These are phyloP conservation scores for Hypoxylon sp. DNA, from an alignment of 2,329 filamentous ascomycete genomes.

Conservation along the genomic window DNA sequence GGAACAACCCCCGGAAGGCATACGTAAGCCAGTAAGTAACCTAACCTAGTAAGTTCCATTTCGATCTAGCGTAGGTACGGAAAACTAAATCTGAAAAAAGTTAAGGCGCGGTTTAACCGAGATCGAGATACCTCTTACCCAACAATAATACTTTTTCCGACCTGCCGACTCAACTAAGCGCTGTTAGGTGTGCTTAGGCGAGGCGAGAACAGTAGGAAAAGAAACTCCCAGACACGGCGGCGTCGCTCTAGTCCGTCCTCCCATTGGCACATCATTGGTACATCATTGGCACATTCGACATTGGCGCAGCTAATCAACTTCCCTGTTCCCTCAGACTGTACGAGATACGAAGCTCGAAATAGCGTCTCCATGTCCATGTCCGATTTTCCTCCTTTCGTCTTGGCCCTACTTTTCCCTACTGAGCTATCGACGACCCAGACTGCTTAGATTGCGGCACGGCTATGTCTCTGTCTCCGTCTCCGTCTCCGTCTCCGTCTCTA, in stretches of 20 bases:
- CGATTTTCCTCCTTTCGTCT: slow-evolving; percentile 25
- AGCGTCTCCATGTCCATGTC: slow-evolving; percentile 38
- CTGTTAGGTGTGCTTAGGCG: neutral
- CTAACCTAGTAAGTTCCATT: too few species aligned
- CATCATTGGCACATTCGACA: slow-evolving; percentile 31
- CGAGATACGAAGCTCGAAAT: slow-evolving; percentile 35
- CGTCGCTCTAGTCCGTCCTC: slow-evolving; percentile 30
- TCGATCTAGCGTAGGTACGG: neutral
- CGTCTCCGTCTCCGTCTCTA: too few species aligned
- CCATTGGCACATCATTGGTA: slow-evolving; percentile 25
- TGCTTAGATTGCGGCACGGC: slow-evolving; percentile 21
- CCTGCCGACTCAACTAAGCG: neutral
- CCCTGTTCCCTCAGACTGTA: slow-evolving; percentile 16
- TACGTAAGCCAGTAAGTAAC: neutral
- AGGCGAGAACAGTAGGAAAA: slow-evolving; percentile 18
- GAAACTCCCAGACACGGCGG: slow-evolving; percentile 24
- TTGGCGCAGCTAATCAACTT: slow-evolving; percentile 21
- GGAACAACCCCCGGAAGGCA: neutral
- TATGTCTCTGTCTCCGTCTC: too few species aligned
- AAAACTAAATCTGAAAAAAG: neutral
- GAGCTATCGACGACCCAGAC: slow-evolving; percentile 8
- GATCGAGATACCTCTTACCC: neutral
- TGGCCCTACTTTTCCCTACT: slow-evolving; percentile 18
- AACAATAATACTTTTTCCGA: neutral
- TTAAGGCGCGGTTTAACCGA: neutral